Conservation (phyloP, 2,329 filamentous ascomycete genomes). For the Alternaria arborescens region DNA sequence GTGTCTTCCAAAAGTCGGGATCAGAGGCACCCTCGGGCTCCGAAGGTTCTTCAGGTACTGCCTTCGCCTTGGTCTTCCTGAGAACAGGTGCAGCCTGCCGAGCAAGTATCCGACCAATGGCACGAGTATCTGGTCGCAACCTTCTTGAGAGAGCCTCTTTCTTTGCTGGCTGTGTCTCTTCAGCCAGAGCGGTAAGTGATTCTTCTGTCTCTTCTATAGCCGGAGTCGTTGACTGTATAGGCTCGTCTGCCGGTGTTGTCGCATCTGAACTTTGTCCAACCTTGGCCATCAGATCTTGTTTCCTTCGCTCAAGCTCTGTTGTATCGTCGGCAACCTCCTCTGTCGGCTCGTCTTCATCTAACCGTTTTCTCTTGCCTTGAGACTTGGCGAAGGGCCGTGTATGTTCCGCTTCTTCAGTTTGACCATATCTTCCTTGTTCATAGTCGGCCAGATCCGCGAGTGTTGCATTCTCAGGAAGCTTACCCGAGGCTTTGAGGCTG, state of each 20-base stretch:
- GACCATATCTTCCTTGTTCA: conserved; percentile 46
- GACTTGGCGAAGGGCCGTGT: conserved; percentile 17
- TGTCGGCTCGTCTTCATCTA: conserved; percentile 30
- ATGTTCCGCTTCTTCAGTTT: not conserved
- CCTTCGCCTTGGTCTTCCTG: conserved; percentile 33
- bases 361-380: conserved; percentile 35
- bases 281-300: conserved; percentile 34
- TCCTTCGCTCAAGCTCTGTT: conserved; percentile 33
- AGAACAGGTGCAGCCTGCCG: conserved; percentile 36
- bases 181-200: conserved; percentile 1
- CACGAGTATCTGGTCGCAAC: conserved; percentile 35
- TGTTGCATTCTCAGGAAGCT: conserved; percentile 61
- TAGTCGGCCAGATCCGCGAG: conserved; percentile 60
- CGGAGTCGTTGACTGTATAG: not conserved
- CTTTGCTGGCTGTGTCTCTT: conserved; percentile 9
- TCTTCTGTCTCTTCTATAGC: not conserved
- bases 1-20: conserved; percentile 74
- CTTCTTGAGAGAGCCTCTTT: conserved; percentile 29
- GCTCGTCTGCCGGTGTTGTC: conserved; percentile 6
- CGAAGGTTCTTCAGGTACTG: conserved; percentile 25
- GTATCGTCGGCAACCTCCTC: conserved; percentile 14
- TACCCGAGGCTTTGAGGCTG: conserved; percentile 62
- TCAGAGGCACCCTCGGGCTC: conserved; percentile 52
- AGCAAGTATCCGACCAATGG: conserved; percentile 42
- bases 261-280: conserved; percentile 14